Percentiles rank a stretch among this genome's conserved stretches.
Evolutionary conservation across 2,329 filamentous ascomycete genomes (phyloP).

Genomic region (Xylariaceae sp.): DNA sequence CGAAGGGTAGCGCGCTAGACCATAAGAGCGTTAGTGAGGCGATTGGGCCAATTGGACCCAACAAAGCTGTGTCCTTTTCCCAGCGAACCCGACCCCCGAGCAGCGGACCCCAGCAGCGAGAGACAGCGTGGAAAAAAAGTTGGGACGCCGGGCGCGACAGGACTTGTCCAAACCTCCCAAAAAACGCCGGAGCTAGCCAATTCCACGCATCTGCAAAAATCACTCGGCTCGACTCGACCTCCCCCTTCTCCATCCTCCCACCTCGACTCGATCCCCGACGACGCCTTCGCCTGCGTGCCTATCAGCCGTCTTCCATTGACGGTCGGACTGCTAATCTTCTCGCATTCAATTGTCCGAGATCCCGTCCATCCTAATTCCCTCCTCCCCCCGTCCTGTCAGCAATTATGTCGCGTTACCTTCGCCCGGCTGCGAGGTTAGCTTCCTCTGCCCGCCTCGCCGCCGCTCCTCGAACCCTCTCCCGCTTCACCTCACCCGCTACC

Average conservation of each 20-base stretch:
- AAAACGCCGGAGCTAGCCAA: conserved; percentile 10
- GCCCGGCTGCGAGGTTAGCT: conserved; percentile 49
- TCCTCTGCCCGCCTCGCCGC: conserved; percentile 39
- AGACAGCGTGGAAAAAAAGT: conserved; percentile 23
- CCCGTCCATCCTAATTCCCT: not conserved
- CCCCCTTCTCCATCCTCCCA: conserved; percentile 1
- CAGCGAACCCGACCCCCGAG: not conserved
- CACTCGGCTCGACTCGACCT: conserved; percentile 8
- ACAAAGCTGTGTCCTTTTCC: conserved; percentile 25
- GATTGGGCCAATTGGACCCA: conserved; percentile 17
- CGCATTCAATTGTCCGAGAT: not conserved
- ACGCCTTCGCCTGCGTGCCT: not conserved
- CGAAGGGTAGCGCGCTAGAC: conserved; percentile 10
- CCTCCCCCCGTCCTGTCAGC: conserved; percentile 11
- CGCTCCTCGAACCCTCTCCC: conserved; percentile 36
- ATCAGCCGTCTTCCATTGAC: conserved; percentile 15
- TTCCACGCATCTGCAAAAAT: conserved; percentile 8
- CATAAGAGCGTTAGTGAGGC: conserved; percentile 13
- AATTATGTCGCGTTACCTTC: conserved; percentile 51
- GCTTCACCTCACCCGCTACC: conserved; percentile 34
- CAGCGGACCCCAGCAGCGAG: no score
- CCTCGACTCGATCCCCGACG: not conserved
- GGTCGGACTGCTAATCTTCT: conserved; percentile 17
- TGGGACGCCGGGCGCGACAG: conserved; percentile 20
- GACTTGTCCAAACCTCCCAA: conserved; percentile 16